These are phyloP conservation scores for Phytopythium oedochilum DNA, from an alignment of 352 stramenopile genomes.

Conservation along the genomic window DNA sequence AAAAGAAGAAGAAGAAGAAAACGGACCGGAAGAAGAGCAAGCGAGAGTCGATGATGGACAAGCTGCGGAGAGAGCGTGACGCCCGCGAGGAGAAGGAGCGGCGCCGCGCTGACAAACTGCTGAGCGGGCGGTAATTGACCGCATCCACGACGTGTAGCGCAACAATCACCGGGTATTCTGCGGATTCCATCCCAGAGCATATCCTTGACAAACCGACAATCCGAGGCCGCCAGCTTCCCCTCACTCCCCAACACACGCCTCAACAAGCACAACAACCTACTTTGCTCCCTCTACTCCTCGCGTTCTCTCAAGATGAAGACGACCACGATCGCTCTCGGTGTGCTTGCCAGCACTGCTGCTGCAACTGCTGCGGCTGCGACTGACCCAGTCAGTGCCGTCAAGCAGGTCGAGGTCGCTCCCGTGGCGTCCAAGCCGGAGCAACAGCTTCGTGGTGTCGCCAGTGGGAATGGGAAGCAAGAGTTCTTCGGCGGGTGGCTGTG, in stretches of 20 bases:
- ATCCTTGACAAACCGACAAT: no score
- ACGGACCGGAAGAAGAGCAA: constrained; percentile 8
- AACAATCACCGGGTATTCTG: no score
- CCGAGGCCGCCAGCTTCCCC: no score
- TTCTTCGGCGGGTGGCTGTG: no score
- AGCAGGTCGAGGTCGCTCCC: not conserved
- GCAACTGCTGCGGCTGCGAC: not conserved
- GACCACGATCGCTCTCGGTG: not conserved
- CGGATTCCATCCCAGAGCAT: no score
- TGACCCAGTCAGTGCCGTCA: not conserved
- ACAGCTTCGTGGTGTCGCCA: no score
- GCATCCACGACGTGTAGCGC: no score
- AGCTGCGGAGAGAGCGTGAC: constrained; percentile 41
- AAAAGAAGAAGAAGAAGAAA: constrained; percentile 12
- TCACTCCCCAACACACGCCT: not conserved
- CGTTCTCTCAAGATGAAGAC: not conserved
- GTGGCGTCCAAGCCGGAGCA: no score
- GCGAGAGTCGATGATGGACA: constrained; percentile 16
- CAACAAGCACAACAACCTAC: not conserved
- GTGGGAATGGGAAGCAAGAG: no score
- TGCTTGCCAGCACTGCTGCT: not conserved
- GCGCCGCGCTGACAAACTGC: constrained; percentile 20
- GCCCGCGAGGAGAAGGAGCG: constrained; percentile 26
- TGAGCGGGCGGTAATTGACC: constrained; percentile 15
- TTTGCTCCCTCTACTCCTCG: not conserved